Conservation (phyloP, 2,329 filamentous ascomycete species). For the Emergomyces pasteurianus region DNA sequence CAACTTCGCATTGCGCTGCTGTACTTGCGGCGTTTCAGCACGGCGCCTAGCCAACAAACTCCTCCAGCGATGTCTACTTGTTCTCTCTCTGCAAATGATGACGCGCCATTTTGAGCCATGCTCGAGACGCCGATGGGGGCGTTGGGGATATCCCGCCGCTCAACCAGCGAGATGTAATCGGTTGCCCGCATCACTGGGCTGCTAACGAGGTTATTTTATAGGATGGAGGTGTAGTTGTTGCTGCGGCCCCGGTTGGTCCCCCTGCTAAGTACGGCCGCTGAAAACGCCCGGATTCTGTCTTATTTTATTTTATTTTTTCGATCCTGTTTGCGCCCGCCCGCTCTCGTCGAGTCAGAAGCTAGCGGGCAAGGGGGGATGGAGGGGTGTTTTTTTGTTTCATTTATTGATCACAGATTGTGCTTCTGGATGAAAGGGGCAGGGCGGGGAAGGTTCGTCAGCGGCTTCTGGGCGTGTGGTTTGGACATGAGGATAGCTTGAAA, state of each 20-base stretch:
- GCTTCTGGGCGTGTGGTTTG: neutral
- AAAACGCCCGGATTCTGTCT: too few relatives aligned
- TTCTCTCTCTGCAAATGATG: conserved; percentile 1
- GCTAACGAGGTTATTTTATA: neutral
- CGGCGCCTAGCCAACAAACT: conserved; percentile 10
- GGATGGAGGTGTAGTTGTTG: neutral
- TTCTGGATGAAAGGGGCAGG: neutral
- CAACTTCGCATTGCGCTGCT: conserved; percentile 15
- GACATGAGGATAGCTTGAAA: neutral
- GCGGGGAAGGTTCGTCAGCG: neutral
- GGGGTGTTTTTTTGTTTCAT: neutral
- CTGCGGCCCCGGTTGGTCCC: neutral
- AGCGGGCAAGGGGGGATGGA: neutral
- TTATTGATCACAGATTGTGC: neutral
- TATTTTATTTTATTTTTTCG: too few relatives aligned
- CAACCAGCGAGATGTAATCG: too few relatives aligned
- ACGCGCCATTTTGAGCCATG: neutral
- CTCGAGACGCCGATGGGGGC: neutral
- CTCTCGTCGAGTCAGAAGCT: too few relatives aligned
- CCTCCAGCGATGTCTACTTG: neutral
- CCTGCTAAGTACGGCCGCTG: neutral
- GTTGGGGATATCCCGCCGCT: too few relatives aligned
- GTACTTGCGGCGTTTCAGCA: conserved; percentile 5
- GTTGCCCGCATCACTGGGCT: too few relatives aligned
- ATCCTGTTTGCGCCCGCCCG: too few relatives aligned